These are phyloP conservation scores for Nannochloris sp. DNA, from an alignment of 139 green algal genomes.

Conservation along the genomic window DNA sequence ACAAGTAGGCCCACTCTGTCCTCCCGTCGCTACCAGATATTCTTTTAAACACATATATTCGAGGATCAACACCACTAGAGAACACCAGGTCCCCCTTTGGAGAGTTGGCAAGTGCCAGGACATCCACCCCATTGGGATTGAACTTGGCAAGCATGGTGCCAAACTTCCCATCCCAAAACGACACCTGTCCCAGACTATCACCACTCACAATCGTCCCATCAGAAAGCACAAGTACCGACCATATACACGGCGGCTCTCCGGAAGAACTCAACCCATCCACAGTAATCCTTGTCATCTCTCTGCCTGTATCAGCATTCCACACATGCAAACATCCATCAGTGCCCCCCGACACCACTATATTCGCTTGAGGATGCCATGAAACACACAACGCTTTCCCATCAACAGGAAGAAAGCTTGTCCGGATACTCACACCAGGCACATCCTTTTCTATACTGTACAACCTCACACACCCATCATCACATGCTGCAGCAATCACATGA, in stretches of 20 bases:
- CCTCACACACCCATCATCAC: slow-evolving; percentile 80
- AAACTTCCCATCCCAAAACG: slow-evolving; percentile 74
- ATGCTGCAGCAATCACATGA: slow-evolving; percentile 64
- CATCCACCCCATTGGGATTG: slow-evolving; percentile 62
- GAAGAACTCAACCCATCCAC: slow-evolving; percentile 10
- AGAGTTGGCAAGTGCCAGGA: slow-evolving; percentile 62
- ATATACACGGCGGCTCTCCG: slow-evolving; percentile 55
- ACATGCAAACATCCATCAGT: slow-evolving; percentile 60
- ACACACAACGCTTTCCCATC: slow-evolving; percentile 54
- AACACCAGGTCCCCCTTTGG: slow-evolving; percentile 68
- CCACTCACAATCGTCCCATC: slow-evolving; percentile 77
- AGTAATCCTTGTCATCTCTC: slow-evolving; percentile 67
- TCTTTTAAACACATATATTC: slow-evolving; percentile 45
- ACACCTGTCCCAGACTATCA: slow-evolving; percentile 61
- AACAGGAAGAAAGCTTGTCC: slow-evolving; percentile 42
- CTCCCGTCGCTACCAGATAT: slow-evolving; percentile 14
- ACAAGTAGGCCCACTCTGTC: slow-evolving; percentile 59
- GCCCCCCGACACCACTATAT: slow-evolving; percentile 45
- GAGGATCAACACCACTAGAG: slow-evolving; percentile 71
- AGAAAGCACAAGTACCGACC: slow-evolving; percentile 63
- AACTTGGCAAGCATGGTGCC: slow-evolving; percentile 67
- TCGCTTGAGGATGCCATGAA: slow-evolving; percentile 65
- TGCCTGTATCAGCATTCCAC: slow-evolving; percentile 41
- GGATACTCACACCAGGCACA: slow-evolving; percentile 33
- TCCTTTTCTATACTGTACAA: slow-evolving; percentile 56